These are phyloP conservation scores for Stropharia rugosoannulata DNA, from an alignment of 768 basidiomycete genomes.

Conservation along the genomic window DNA sequence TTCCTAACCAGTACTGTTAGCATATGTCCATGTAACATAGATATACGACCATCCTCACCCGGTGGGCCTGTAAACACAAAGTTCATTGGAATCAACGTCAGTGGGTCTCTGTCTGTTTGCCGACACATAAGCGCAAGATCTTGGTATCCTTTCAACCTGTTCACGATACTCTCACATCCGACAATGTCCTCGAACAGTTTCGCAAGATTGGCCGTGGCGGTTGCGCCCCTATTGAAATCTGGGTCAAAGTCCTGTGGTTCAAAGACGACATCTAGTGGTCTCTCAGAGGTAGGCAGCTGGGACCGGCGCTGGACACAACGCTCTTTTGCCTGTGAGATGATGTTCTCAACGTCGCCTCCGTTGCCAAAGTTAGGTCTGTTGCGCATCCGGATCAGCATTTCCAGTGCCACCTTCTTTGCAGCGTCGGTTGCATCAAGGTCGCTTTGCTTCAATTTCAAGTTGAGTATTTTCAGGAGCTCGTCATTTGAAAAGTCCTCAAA, in stretches of 20 bases:
- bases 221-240: slow-evolving; percentile 46
- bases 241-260: slow-evolving; percentile 62
- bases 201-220: slow-evolving; percentile 47
- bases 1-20: slow-evolving; percentile 35
- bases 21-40: neutral
- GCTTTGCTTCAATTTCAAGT: slow-evolving; percentile 54
- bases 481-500: slow-evolving; percentile 62
- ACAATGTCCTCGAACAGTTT: slow-evolving; percentile 64
- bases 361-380: slow-evolving; percentile 67
- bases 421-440: slow-evolving; percentile 53
- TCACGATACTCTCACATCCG: slow-evolving; percentile 54
- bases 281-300: slow-evolving; percentile 18
- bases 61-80: slow-evolving; percentile 76
- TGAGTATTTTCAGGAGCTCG: slow-evolving; percentile 50
- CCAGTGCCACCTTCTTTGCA: slow-evolving; percentile 58
- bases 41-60: slow-evolving; percentile 33
- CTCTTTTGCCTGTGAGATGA: slow-evolving; percentile 52
- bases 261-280: slow-evolving; percentile 42
- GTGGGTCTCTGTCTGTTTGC: slow-evolving; percentile 38
- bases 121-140: slow-evolving; percentile 48
- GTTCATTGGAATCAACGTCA: slow-evolving; percentile 58
- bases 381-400: slow-evolving; percentile 37
- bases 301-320: slow-evolving; percentile 40
- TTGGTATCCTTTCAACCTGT: slow-evolving; percentile 52
- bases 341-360: slow-evolving; percentile 61